Evolutionary conservation across 331 rosid species (phyloP).

Genomic region (Malus hybrid): DNA sequence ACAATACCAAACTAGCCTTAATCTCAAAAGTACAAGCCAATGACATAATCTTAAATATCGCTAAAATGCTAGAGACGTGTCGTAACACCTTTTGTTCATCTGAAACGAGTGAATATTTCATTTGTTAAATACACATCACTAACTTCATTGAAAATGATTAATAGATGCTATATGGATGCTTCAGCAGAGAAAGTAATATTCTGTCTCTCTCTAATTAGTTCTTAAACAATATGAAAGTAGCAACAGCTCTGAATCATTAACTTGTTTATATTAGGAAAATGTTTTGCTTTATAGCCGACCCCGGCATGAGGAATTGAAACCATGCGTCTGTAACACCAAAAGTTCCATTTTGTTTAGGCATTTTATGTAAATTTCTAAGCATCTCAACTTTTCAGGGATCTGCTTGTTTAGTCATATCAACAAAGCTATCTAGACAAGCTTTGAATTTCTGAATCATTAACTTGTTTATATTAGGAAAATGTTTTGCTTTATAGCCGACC

Average conservation of each 20-base stretch:
- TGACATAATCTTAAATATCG: background rate
- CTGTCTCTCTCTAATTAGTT: constrained; percentile 13
- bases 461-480: constrained; percentile 8
- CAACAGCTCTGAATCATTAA: constrained; percentile 5
- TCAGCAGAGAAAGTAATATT: constrained; percentile 16
- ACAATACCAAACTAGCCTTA: no score
- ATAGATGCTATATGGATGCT: background rate
- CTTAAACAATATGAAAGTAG: constrained; percentile 9
- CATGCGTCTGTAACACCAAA: constrained; percentile 2
- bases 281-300: constrained; percentile 6
- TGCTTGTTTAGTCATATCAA: constrained; percentile 23
- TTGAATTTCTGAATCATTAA: no score
- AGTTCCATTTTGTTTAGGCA: background rate
- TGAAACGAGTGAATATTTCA: background rate
- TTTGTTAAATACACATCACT: background rate
- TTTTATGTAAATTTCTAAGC: background rate
- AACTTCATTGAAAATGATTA: constrained; percentile 2
- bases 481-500: constrained; percentile 5
- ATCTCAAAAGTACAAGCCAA: constrained; percentile 8
- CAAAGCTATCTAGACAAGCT: background rate
- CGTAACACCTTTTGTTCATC: background rate
- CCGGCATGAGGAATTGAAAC: constrained; percentile 25
- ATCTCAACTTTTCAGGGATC: background rate
- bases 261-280: constrained; percentile 10
- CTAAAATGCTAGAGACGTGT: background rate